Evolutionary conservation across 192 early-diverging fungal genomes (phyloP).

Genomic region (Martensiomyces pterosporus): DNA sequence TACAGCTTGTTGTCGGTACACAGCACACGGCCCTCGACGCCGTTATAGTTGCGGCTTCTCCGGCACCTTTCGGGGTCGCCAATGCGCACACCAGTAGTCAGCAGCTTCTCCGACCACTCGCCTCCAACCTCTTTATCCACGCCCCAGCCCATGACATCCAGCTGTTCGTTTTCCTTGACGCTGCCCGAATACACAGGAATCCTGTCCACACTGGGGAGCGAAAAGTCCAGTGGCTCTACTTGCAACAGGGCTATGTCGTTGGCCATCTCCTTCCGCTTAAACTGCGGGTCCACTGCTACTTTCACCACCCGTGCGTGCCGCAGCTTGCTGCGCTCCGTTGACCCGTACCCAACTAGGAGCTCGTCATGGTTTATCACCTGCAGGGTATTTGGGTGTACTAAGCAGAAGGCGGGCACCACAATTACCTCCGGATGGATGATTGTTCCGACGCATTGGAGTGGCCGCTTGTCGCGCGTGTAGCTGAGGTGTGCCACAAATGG

Average conservation of each 20-base stretch:
- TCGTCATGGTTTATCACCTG: not conserved
- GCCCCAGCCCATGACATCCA: slow-evolving; percentile 10
- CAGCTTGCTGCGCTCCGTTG: slow-evolving; percentile 5
- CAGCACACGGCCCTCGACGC: slow-evolving; percentile 5
- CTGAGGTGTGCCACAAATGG: slow-evolving; percentile 5
- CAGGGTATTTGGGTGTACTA: not conserved
- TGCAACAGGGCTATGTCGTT: slow-evolving; percentile 4
- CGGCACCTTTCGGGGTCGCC: not conserved
- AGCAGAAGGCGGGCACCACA: slow-evolving; percentile 1
- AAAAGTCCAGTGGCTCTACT: not conserved
- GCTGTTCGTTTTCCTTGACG: not conserved
- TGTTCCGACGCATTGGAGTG: not conserved
- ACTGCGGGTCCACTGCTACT: slow-evolving; percentile 1
- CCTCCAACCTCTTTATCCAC: not conserved
- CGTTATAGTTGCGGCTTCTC: slow-evolving; percentile 3
- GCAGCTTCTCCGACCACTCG: slow-evolving; percentile 4
- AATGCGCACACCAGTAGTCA: slow-evolving; percentile 3
- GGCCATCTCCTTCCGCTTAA: not conserved
- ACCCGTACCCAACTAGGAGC: slow-evolving; percentile 4
- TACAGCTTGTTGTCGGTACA: slow-evolving; percentile 4
- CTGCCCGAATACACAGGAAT: slow-evolving; percentile 7
- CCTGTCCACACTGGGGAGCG: not conserved
- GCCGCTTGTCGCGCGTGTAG: slow-evolving; percentile 1
- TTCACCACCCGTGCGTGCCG: slow-evolving; percentile 3
- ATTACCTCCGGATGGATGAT: slow-evolving; percentile 3